These are phyloP conservation scores for Camelina neglecta DNA, from an alignment of 345 rosid species.

Conservation along the genomic window DNA sequence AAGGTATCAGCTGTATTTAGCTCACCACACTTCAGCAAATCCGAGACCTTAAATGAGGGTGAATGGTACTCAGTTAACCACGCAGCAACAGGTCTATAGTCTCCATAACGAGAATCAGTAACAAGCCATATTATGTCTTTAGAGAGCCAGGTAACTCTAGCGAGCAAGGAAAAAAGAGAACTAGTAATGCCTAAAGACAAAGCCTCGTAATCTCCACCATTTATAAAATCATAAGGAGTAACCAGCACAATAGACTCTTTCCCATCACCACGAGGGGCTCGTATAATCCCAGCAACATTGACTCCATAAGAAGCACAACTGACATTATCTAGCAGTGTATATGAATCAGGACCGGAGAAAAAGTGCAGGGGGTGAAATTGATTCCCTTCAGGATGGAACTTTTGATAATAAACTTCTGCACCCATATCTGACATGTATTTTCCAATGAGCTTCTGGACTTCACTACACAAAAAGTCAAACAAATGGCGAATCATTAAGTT, in stretches of 20 bases:
- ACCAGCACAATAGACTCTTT: conserved; percentile 93
- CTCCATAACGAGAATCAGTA: conserved; percentile 87
- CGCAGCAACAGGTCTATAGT: conserved; percentile 77
- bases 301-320: conserved; percentile 65
- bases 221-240: conserved; percentile 71
- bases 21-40: conserved; percentile 41
- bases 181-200: conserved; percentile 71
- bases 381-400: conserved; percentile 62
- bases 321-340: conserved; percentile 49
- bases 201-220: conserved; percentile 53
- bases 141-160: conserved; percentile 88
- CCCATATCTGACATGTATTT: conserved; percentile 72
- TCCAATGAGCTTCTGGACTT: conserved; percentile 63
- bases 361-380: conserved; percentile 81
- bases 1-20: conserved; percentile 51
- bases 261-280: conserved; percentile 97
- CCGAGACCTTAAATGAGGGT: conserved; percentile 58
- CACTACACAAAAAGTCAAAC: conserved; percentile 47
- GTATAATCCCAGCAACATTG: conserved; percentile 66
- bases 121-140: conserved; percentile 90
- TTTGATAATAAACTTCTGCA: conserved; percentile 86
- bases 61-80: conserved; percentile 88
- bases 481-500: conserved; percentile 14
- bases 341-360: conserved; percentile 65
- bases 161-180: conserved; percentile 79